Evolutionary conservation across 352 stramenopile species (phyloP), one percentile per base, ranked within the genome.

Genomic region (Phytophthora rubi): DNA sequence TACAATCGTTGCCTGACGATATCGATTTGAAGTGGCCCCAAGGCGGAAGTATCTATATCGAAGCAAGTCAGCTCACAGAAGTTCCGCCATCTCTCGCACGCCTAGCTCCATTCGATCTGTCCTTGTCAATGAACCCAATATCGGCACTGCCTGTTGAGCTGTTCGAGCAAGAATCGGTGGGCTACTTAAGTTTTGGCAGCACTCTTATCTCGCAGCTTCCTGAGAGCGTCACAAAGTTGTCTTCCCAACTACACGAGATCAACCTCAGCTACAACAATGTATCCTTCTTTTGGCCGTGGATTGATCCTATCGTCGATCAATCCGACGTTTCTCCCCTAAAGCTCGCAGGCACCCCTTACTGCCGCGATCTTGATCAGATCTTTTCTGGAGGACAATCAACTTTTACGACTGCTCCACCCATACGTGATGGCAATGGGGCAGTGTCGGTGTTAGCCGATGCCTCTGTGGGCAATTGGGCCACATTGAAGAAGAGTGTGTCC

Each of bases 21-120:
- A 42, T 89, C 8, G 62, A 83, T 61, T 5, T 66, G 18, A 62
- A 59, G 21, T 89, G 79, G 79, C 39, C 68, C 30, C 35, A 66
- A 15, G 30, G 39, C 3, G 67, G 39, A 12, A 54, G 53, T n/a
- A 62, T 74, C 18, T 69, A 70, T n/a, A 59, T 74, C 13, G 67
- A 74, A 48, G 48, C 45, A 37, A 66, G 54, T 37, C 18, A 70
- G 28, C 45, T 74, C 1, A n/a, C 7, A 35, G 54, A 69, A 37
- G 56, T 74, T 18, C 67, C 54, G 3, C 18, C 15, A 21, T 62
- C 61, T 21, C 45, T 74, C 10, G 48, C 61, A 18, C 53, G 61
- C 3, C 61, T 74, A 23, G 47, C 56, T 52, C 65, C 65, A 0
- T 62, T 53, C 16, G 64, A 71, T 21, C 28, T 71, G 10, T 71